These are phyloP conservation scores for Oxytropis ochrocephala DNA, from an alignment of 306 rosid species.

Conservation along the genomic window DNA sequence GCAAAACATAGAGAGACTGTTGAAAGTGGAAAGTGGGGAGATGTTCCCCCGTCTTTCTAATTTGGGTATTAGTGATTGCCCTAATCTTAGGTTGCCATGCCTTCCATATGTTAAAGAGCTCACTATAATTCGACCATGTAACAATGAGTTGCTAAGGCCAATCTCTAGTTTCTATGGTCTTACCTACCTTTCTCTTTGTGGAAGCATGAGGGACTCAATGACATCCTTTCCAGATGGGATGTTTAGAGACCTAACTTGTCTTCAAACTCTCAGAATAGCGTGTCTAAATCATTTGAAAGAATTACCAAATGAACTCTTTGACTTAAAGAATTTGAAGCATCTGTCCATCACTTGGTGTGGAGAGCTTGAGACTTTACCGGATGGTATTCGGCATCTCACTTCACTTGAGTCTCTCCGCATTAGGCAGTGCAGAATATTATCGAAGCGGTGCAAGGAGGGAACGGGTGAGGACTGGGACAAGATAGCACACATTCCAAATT, in stretches of 20 bases:
- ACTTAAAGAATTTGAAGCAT: too few species aligned
- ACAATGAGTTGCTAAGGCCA: background rate
- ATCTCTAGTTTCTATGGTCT: background rate
- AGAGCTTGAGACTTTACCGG: too few species aligned
- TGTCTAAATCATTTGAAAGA: background rate
- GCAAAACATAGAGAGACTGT: too few species aligned
- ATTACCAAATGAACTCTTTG: background rate
- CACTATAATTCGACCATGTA: background rate
- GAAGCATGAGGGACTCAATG: background rate
- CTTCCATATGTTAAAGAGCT: too few species aligned
- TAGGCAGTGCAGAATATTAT: background rate
- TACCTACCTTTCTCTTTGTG: fast-evolving
- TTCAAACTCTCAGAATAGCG: background rate
- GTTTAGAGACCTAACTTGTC: background rate
- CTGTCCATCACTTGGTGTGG: too few species aligned
- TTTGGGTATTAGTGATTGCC: too few species aligned
- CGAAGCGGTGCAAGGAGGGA: background rate
- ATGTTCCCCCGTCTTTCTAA: too few species aligned
- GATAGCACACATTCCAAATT: background rate
- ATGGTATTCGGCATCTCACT: background rate
- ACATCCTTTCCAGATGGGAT: too few species aligned
- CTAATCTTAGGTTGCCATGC: too few species aligned
- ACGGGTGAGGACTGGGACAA: background rate
- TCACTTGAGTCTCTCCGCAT: background rate
- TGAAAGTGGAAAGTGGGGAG: too few species aligned